Percentiles rank a stretch among this genome's conserved stretches.
Conservation (phyloP, 2,329 filamentous ascomycete genomes). For the Colletotrichum tabaci region DNA sequence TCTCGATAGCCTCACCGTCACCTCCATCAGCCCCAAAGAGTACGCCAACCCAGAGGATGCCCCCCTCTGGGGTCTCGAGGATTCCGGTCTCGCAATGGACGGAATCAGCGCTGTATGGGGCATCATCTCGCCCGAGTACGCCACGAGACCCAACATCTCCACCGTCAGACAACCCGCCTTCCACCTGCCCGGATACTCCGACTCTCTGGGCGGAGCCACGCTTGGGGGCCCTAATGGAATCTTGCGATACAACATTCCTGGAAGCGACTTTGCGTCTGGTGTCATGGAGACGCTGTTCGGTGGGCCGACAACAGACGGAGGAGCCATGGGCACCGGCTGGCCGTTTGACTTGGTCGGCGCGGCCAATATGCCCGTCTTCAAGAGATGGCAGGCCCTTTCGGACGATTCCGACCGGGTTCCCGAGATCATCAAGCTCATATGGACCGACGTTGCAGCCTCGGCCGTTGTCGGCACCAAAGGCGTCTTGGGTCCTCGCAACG, state of each 20-base stretch:
- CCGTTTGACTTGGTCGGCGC: slow-evolving; percentile 34
- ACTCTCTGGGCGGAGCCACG: not conserved
- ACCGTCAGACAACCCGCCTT: slow-evolving; percentile 46
- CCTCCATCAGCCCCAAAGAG: slow-evolving; percentile 52
- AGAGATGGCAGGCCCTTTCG: slow-evolving; percentile 57
- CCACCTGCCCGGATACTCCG: slow-evolving; percentile 41
- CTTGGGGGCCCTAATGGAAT: slow-evolving; percentile 3
- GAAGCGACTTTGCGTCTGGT: slow-evolving; percentile 49
- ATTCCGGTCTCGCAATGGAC: slow-evolving; percentile 46
- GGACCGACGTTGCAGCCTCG: slow-evolving; percentile 61
- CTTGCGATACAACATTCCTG: slow-evolving; percentile 50
- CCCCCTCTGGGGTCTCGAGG: slow-evolving; percentile 54
- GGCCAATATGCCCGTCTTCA: slow-evolving; percentile 57
- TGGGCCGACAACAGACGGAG: not conserved
- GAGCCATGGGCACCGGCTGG: not conserved
- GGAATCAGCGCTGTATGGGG: slow-evolving; percentile 57
- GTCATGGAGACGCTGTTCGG: slow-evolving; percentile 46
- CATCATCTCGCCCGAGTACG: slow-evolving; percentile 51
- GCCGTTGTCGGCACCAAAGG: slow-evolving; percentile 57
- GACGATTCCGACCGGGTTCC: slow-evolving; percentile 46
- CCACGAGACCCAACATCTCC: slow-evolving; percentile 51
- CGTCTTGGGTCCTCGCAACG: slow-evolving; percentile 41
- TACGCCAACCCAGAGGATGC: slow-evolving; percentile 50
- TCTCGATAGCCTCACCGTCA: slow-evolving; percentile 53
- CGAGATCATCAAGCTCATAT: slow-evolving; percentile 59